These are phyloP conservation scores for Torulaspora quercuum DNA, from an alignment of 805 yeast genomes.

Conservation along the genomic window DNA sequence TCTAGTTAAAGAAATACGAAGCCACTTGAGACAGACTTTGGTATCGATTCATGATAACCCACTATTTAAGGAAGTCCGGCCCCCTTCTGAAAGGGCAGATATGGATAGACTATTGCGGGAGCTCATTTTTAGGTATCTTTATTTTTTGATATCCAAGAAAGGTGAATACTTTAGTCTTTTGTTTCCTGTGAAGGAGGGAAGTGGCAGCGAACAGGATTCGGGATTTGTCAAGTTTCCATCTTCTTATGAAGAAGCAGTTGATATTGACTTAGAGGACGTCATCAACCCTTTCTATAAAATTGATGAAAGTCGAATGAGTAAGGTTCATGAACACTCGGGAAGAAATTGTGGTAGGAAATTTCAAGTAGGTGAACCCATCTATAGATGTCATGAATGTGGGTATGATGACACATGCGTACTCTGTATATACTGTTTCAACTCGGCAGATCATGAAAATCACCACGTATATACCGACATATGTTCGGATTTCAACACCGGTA, in stretches of 20 bases:
- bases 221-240: constrained; percentile 20
- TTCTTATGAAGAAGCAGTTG: constrained; percentile 21
- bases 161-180: constrained; percentile 38
- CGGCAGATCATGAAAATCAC: constrained; percentile 64
- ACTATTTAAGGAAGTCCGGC: constrained; percentile 23
- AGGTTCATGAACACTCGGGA: constrained; percentile 46
- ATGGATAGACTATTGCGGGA: constrained; percentile 29
- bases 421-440: constrained; percentile 69
- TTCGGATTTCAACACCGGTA: constrained; percentile 48
- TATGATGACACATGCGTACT: constrained; percentile 75
- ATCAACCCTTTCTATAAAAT: constrained; percentile 20
- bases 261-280: constrained; percentile 14
- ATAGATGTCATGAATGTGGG: constrained; percentile 73
- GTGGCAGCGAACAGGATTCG: constrained; percentile 9
- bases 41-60: constrained; percentile 23
- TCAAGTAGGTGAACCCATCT: constrained; percentile 59
- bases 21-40: constrained; percentile 18
- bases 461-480: constrained; percentile 54
- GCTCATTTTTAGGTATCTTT: constrained; percentile 30
- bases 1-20: constrained; percentile 11
- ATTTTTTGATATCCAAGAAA: constrained; percentile 38
- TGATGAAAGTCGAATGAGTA: constrained; percentile 14
- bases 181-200: constrained; percentile 32
- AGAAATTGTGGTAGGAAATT: constrained; percentile 68
- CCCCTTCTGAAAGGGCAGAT: constrained; percentile 30